Percentiles rank a stretch among this genome's conserved stretches.
Conservation (phyloP, 1,139 yeast species). For the Zygoascus meyerae region DNA sequence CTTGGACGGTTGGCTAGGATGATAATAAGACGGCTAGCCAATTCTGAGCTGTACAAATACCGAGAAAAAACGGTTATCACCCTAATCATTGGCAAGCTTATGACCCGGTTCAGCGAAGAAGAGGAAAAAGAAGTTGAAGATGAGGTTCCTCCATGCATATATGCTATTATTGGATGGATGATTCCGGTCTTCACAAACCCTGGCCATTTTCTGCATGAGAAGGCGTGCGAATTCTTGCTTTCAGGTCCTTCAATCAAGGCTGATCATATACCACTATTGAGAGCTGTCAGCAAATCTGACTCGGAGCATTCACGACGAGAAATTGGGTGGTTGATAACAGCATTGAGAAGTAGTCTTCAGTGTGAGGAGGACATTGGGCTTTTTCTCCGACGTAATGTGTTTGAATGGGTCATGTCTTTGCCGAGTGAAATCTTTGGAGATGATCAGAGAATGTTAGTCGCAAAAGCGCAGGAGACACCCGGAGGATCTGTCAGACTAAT, state of each 20-base stretch:
- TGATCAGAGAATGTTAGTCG: slow-evolving; percentile 42
- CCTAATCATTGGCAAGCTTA: slow-evolving; percentile 56
- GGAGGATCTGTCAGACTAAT: slow-evolving; percentile 58
- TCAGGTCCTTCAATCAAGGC: slow-evolving; percentile 49
- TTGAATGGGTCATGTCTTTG: slow-evolving; percentile 64
- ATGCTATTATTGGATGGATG: slow-evolving; percentile 47
- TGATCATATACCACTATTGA: slow-evolving; percentile 62
- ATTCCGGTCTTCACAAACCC: slow-evolving; percentile 58
- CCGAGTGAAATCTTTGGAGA: slow-evolving; percentile 25
- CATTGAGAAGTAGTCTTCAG: slow-evolving; percentile 43
- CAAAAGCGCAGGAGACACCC: slow-evolving; percentile 48
- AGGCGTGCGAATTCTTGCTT: slow-evolving; percentile 39
- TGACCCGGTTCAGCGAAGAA: slow-evolving; percentile 36
- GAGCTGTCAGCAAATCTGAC: slow-evolving; percentile 36
- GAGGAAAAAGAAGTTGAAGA: not conserved
- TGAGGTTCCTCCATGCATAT: slow-evolving; percentile 38
- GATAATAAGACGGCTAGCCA: slow-evolving; percentile 48
- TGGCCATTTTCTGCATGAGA: slow-evolving; percentile 67
- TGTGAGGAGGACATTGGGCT: slow-evolving; percentile 47
- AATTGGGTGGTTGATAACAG: slow-evolving; percentile 58
- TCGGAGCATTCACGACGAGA: slow-evolving; percentile 56
- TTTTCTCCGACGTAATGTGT: slow-evolving; percentile 46
- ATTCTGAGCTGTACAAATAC: slow-evolving; percentile 46
- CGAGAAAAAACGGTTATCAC: slow-evolving; percentile 56
- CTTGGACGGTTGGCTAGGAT: slow-evolving; percentile 54